These are phyloP conservation scores for Fusarium fracticaudum DNA, from an alignment of 2,329 filamentous ascomycete species.

Conservation along the genomic window DNA sequence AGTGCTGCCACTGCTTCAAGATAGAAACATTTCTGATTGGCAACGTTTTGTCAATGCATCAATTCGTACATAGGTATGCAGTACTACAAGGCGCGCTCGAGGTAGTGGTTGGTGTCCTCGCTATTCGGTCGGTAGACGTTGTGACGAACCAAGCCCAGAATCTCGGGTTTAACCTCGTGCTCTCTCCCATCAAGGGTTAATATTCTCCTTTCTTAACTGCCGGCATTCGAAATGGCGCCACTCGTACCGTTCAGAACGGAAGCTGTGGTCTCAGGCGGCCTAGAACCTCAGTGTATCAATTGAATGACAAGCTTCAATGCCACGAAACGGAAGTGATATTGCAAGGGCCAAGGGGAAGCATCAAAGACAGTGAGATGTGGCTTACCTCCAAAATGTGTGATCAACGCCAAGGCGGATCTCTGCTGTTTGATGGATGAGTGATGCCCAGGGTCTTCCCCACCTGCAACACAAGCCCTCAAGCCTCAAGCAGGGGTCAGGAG, in stretches of 20 bases:
- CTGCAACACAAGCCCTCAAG: constrained; percentile 18
- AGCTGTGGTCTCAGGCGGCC: constrained; percentile 19
- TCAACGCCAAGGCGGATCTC: constrained; percentile 37
- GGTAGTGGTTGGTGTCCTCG: background rate
- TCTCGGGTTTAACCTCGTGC: background rate
- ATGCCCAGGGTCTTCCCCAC: constrained; percentile 35
- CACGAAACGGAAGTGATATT: constrained; percentile 14
- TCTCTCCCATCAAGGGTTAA: background rate
- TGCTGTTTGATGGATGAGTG: constrained; percentile 11
- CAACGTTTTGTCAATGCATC: background rate
- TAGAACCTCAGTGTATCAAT: constrained; percentile 12
- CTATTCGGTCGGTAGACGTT: background rate
- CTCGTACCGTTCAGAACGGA: constrained; percentile 1
- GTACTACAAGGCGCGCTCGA: background rate
- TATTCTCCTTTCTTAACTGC: constrained; percentile 18
- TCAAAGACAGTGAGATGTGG: constrained; percentile 22
- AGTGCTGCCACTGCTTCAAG: background rate
- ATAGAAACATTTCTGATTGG: background rate
- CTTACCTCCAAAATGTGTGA: constrained; percentile 22
- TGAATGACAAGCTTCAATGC: constrained; percentile 19
- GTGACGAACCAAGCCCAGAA: background rate
- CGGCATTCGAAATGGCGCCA: constrained; percentile 28
- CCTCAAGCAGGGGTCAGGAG: constrained; percentile 38
- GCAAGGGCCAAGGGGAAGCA: background rate
- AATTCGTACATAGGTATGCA: background rate